A percentile compares a stretch with the other conserved stretches of the same genome.
Evolutionary conservation across 2,329 filamentous ascomycete genomes (phyloP).

Genomic region (Hypoxylon sp.): DNA sequence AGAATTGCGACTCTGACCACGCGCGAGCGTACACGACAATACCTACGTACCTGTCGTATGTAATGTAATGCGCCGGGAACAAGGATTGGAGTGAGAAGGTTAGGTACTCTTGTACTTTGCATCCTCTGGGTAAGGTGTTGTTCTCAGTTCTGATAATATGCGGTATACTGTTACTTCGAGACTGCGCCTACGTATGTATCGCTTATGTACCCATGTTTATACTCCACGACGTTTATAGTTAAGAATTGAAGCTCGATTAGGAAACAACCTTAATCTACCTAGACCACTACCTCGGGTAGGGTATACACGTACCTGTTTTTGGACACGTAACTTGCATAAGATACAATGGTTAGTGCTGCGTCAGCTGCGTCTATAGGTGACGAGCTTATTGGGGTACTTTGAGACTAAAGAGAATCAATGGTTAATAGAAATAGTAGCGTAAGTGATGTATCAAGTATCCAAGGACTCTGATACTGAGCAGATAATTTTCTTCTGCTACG

Average conservation of each 20-base stretch:
- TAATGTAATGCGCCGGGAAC: slow-evolving; percentile 4
- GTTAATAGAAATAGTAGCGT: no score
- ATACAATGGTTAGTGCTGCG: neutral
- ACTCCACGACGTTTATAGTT: slow-evolving; percentile 16
- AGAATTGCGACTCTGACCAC: slow-evolving; percentile 43
- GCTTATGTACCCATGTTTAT: slow-evolving; percentile 11
- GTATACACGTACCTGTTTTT: no score
- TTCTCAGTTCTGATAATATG: no score
- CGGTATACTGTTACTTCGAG: slow-evolving; percentile 1
- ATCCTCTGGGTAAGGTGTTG: no score
- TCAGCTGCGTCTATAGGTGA: no score
- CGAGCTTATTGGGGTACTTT: no score
- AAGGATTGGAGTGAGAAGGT: slow-evolving; percentile 1
- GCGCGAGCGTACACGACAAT: slow-evolving; percentile 1
- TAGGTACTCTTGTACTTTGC: slow-evolving; percentile 4
- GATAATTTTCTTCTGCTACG: no score
- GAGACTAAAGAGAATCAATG: no score
- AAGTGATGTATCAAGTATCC: no score
- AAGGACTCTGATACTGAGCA: no score
- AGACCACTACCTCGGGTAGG: slow-evolving; percentile 21
- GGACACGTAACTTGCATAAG: neutral
- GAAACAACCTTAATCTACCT: slow-evolving; percentile 32
- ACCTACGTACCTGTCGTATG: no score
- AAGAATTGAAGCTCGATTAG: slow-evolving; percentile 7
- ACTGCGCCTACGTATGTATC: slow-evolving; percentile 4